These are phyloP conservation scores for Blastomyces parvus DNA, from an alignment of 2,329 filamentous ascomycete genomes.

Conservation along the genomic window DNA sequence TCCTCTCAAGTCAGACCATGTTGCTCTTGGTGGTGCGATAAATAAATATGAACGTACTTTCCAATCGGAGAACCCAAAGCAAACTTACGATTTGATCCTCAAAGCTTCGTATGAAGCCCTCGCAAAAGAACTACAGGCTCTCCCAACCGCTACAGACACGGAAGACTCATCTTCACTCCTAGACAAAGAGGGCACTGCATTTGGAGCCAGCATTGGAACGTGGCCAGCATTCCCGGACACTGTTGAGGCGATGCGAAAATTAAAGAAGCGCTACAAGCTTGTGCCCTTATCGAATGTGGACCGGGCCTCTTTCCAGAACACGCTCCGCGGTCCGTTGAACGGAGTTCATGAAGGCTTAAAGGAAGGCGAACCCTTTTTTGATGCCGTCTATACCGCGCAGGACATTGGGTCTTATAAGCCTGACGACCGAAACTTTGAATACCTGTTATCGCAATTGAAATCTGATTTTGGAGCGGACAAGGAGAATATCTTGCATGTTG, in stretches of 20 bases:
- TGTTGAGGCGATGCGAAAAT: slow-evolving; percentile 41
- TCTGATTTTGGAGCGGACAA: slow-evolving; percentile 49
- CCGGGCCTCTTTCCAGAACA: slow-evolving; percentile 40
- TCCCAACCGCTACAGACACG: slow-evolving; percentile 10
- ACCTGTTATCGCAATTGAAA: slow-evolving; percentile 49
- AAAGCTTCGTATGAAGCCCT: slow-evolving; percentile 35
- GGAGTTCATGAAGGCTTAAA: slow-evolving; percentile 30
- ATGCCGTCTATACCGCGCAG: slow-evolving; percentile 59
- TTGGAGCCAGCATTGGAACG: slow-evolving; percentile 41
- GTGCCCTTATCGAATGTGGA: slow-evolving; percentile 52
- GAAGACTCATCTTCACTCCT: slow-evolving; percentile 8
- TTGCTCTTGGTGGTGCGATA: slow-evolving; percentile 38
- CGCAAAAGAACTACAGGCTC: slow-evolving; percentile 22
- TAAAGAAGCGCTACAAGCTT: slow-evolving; percentile 45
- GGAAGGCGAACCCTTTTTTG: slow-evolving; percentile 38
- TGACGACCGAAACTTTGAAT: slow-evolving; percentile 53
- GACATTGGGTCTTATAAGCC: slow-evolving; percentile 67
- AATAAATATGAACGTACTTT: slow-evolving; percentile 41
- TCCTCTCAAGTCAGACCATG: slow-evolving; percentile 28
- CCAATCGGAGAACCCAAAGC: slow-evolving; percentile 46
- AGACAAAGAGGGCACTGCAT: slow-evolving; percentile 33
- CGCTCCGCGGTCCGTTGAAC: slow-evolving; percentile 41
- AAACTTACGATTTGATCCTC: slow-evolving; percentile 54
- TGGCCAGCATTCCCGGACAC: slow-evolving; percentile 53
- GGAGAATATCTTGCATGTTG: slow-evolving; percentile 55